Base-by-base conservation (phyloP, 106 monocot species). In the Amphibolis antarctica region DNA sequence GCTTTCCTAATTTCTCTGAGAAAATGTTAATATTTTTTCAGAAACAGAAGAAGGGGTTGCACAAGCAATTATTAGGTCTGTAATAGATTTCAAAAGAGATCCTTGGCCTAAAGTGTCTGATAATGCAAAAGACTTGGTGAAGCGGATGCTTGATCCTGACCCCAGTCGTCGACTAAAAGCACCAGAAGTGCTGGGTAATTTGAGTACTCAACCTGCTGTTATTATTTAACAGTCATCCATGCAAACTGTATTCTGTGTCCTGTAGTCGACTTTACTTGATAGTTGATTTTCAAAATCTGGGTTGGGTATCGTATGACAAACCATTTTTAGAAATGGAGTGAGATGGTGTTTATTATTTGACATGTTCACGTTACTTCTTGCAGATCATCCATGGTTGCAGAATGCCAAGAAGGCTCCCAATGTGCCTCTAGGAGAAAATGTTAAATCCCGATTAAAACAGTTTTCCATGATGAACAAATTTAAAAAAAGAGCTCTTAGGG, bases 21-120 rank as follows among this genome's bases (percentile, higher is more conserved):
- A 30, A 50, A 30, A 10, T 50, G 18, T 17, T 27, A 10, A 46
- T 18, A 46, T 22, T 55, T 26, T 14, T 67, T 23, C 66, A 73
- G 73, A 73, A 66, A 66, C 66, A 58, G 73, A 73, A 25, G 66
- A 73, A 25, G 73, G 73, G 57, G 65, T 73, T 10, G 73, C 66
- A 18, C 66, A 73, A 58, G 73, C 73, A 25, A 73, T 73, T 46
- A 66, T 73, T 50, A 65, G 73, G 49, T 73, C 73, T 73, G 47
- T 59, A 2, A n/a, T 73, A 60, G 73, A 73, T 49, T 73, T 66
- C 57, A 65, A 57, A 59, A 73, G 73, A 66, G 73, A 73, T 66
- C 73, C 73, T 23, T 73, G 73, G 73, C 73, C 73, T 17, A 73
- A 47, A 59, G 66, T 73, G 21, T 73, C 73, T 42, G 73, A 73